phyloP scores from a whole-genome alignment of 306 rosid species.

The Medicago ruthenica region DNA sequence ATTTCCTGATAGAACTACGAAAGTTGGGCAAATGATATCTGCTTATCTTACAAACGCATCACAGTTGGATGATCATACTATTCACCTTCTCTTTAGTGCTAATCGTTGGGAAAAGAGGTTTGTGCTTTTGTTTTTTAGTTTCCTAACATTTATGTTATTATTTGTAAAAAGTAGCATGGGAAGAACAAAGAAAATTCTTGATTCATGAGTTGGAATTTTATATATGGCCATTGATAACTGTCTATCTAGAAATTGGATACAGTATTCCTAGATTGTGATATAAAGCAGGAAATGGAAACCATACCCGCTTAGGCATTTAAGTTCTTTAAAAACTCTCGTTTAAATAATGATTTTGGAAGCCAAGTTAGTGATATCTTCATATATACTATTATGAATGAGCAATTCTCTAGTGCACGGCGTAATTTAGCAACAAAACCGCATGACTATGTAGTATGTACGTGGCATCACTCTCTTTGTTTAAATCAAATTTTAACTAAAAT shows the following conservation, averaged over 20 bases:
- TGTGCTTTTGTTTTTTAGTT: background rate
- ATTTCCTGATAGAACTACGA: constrained; percentile 87
- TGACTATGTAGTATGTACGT: too few species aligned
- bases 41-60: constrained; percentile 83
- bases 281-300: constrained; percentile 14
- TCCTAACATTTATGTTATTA: background rate
- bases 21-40: constrained; percentile 89
- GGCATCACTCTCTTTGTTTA: too few species aligned
- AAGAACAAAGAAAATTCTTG: background rate
- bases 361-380: background rate
- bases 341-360: constrained; percentile 17
- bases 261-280: background rate
- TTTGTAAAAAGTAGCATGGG: constrained; percentile 17
- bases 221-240: background rate
- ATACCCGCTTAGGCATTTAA: background rate
- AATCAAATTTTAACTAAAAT: too few species aligned
- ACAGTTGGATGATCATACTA: constrained; percentile 79
- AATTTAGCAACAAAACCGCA: too few species aligned
- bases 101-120: constrained; percentile 99
- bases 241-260: constrained; percentile 1
- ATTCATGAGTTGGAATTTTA: constrained; percentile 22
- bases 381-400: background rate
- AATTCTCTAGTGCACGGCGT: too few species aligned
- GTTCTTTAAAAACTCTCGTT: constrained; percentile 12
- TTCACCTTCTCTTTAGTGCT: constrained; percentile 95